Percentiles rank a stretch among this genome's conserved stretches.
These are phyloP conservation scores for Taphrina wiesneri DNA, from an alignment of 1,139 yeast genomes.

Conservation along the genomic window DNA sequence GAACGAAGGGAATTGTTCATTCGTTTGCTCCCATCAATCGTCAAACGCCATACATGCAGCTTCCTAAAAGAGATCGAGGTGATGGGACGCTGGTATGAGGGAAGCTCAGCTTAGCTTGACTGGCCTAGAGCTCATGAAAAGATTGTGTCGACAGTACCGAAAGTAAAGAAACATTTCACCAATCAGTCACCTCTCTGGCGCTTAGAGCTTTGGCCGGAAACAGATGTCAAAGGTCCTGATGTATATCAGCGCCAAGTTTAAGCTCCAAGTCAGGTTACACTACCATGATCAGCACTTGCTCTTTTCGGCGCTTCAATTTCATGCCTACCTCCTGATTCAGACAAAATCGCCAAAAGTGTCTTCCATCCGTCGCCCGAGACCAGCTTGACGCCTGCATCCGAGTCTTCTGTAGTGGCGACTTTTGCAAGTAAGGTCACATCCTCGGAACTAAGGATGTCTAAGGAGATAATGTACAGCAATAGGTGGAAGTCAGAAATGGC, in stretches of 20 bases:
- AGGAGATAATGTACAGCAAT: constrained; percentile 53
- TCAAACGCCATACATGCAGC: too few relatives aligned
- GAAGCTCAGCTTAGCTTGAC: too few relatives aligned
- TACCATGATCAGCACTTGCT: constrained; percentile 22
- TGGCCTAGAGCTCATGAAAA: neutral
- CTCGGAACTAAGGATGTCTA: constrained; percentile 29
- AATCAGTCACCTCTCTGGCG: neutral
- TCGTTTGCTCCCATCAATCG: too few relatives aligned
- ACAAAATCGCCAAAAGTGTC: constrained; percentile 61
- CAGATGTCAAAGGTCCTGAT: neutral
- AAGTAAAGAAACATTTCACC: too few relatives aligned
- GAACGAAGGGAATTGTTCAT: too few relatives aligned
- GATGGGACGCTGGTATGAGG: too few relatives aligned
- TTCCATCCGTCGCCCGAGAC: constrained; percentile 74
- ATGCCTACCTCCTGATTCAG: constrained; percentile 22
- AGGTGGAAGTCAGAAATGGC: constrained; percentile 72
- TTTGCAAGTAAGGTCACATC: constrained; percentile 32
- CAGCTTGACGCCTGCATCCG: constrained; percentile 56
- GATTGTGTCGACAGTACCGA: too few relatives aligned
- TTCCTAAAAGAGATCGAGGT: too few relatives aligned
- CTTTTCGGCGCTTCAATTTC: neutral
- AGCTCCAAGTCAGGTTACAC: neutral
- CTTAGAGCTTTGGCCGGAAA: neutral
- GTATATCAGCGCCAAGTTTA: neutral
- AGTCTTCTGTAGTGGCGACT: constrained; percentile 47